phyloP scores from a whole-genome alignment of 2,329 filamentous ascomycete species.

The Xylaria sp. region DNA sequence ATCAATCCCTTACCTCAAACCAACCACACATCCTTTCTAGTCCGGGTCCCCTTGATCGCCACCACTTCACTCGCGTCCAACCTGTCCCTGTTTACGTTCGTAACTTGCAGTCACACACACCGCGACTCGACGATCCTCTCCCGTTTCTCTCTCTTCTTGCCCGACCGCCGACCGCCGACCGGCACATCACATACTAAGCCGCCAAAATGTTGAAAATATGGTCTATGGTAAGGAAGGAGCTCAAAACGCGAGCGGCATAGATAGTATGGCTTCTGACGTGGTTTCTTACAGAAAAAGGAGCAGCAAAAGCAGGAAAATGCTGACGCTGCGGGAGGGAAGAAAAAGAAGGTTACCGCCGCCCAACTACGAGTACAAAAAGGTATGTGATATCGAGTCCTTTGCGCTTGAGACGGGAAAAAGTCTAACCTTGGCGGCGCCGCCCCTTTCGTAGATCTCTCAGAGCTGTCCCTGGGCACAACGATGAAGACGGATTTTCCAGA shows the following conservation, averaged over 20 bases:
- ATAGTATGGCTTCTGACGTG: constrained; percentile 34
- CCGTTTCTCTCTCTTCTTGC: not conserved
- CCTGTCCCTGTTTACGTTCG: not conserved
- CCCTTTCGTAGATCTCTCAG: constrained; percentile 73
- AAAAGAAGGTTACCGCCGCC: constrained; percentile 98
- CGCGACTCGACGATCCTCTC: not conserved
- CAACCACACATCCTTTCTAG: not conserved
- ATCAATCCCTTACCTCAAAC: constrained; percentile 30
- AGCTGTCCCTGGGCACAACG: constrained; percentile 79
- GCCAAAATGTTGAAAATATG: constrained; percentile 97
- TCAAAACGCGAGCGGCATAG: not conserved
- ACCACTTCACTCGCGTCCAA: not conserved
- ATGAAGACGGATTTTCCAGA: constrained; percentile 86
- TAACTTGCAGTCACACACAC: not conserved
- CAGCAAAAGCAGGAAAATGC: constrained; percentile 94
- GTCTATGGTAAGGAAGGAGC: constrained; percentile 83
- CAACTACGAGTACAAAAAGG: constrained; percentile 97
- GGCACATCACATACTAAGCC: constrained; percentile 27
- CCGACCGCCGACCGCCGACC: not conserved
- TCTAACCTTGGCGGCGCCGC: constrained; percentile 8
- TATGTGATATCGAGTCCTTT: constrained; percentile 53
- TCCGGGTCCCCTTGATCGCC: not conserved
- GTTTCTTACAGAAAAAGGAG: constrained; percentile 81
- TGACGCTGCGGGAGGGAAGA: constrained; percentile 79
- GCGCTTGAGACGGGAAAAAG: not conserved